Evolutionary conservation across 2,329 filamentous ascomycete species (phyloP), one percentile per base, ranked within the genome.

Genomic region (Alternaria consortialis): DNA sequence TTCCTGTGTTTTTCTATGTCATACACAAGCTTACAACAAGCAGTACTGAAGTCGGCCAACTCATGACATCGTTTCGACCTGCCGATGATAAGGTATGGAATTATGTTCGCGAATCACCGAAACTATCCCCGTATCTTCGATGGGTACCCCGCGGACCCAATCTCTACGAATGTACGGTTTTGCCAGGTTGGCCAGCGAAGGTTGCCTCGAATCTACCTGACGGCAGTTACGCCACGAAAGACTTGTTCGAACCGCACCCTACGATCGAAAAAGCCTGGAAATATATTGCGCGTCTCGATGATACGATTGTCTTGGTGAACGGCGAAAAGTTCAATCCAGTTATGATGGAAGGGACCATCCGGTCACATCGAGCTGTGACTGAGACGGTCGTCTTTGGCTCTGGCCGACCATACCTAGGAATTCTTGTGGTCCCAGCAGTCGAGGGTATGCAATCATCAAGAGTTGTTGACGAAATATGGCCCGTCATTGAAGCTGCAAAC

Each of bases 11-110:
- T 23, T 15, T n/a, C n/a, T 27, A 12, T 7, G 9, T 8, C 25
- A 15, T 13, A 36, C 7, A 15, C n/a, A 40, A 32, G 44, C 54
- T 56, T n/a, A 56, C 36, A 20, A 27, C 7, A 27, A 48, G 64
- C 23, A 85, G 83, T 9, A 90, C 87, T 0, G 88, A 90, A 71
- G 86, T 84, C 2, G 87, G 87, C 7, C 86, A 88, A 68, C 76
- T 89, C n/a, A 88, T 89, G 85, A 88, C 86, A 3, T 88, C 86
- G 0, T 84, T 85, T 67, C 80, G 87, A 6, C 79, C 82, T 0
- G 71, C 72, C 1, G 81, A 77, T 1, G 88, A 90, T 70, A 84
- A 82, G 55, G 83, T 80, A 7, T 90, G 88, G 88, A 86, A 88
- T 67, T 90, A 88, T 62, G 75, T 88, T 15, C 78, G 83, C 2